Conservation (phyloP, 1,284 basidiomycete species). For the Fomes fomentarius region DNA sequence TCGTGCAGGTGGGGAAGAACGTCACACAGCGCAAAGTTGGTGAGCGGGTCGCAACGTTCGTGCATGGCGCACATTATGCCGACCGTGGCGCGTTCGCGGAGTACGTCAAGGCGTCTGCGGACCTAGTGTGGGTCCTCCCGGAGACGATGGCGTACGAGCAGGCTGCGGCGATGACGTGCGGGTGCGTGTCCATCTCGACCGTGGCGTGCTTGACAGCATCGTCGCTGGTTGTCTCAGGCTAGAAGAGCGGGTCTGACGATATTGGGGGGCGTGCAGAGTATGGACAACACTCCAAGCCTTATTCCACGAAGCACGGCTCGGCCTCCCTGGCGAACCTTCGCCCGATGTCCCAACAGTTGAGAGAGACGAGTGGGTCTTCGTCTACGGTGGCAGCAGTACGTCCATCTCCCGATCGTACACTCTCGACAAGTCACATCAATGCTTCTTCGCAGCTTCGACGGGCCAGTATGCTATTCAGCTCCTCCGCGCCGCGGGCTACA, state of each 20-base stretch:
- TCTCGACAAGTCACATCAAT: not conserved
- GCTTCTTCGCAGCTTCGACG: constrained; percentile 30
- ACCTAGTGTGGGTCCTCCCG: constrained; percentile 39
- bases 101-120: constrained; percentile 39
- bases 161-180: constrained; percentile 36
- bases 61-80: constrained; percentile 28
- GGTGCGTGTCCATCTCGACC: constrained; percentile 34
- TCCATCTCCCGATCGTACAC: not conserved
- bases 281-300: constrained; percentile 42
- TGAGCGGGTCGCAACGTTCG: constrained; percentile 32
- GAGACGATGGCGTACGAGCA: constrained; percentile 36
- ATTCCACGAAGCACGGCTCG: constrained; percentile 27
- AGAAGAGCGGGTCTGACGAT: too few relatives aligned
- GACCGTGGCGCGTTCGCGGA: constrained; percentile 43
- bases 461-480: constrained; percentile 49
- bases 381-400: constrained; percentile 36
- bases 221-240: too few relatives aligned
- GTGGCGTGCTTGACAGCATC: too few relatives aligned
- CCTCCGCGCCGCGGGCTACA: constrained; percentile 43
- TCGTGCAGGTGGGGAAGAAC: constrained; percentile 29
- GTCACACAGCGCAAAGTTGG: constrained; percentile 27
- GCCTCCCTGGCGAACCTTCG: constrained; percentile 29
- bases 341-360: constrained; percentile 4
- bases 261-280: constrained; percentile 20
- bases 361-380: constrained; percentile 29